Base-by-base conservation (phyloP, 768 basidiomycete species). In the Floccularia luteovirens region DNA sequence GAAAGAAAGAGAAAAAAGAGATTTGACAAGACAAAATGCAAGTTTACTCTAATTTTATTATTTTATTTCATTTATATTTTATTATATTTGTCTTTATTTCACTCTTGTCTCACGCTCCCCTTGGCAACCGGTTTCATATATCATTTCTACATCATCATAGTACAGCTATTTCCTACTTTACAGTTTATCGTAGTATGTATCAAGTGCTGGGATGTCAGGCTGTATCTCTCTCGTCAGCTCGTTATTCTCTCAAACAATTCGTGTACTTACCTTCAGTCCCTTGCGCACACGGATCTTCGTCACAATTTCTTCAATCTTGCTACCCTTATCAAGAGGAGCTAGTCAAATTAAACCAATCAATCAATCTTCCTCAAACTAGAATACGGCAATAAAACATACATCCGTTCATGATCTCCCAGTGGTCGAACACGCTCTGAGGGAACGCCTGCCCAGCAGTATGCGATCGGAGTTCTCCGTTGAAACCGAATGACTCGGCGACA, bases 401-500 rank as follows among this genome's bases (percentile, higher is more conserved):
- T 57, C 89, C 88, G 50, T 61, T 67, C 85, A 91, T 88, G 47
- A 80, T 45, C 55, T 90, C 84, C 87, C 89, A 91, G 62, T 92
- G 90, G 57, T 93, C 92, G 56, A 94, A 86, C 57, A 93, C 92
- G 55, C 69, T 60, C 66, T 97, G 96, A 36, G 96, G 93, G 90
- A 97, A 98, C 48, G 96, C 96, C 71, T 99, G 94, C 38, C 96
- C 96, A 57, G 76, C 79, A 30, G 96, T 98, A 36, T 85, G 82
- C 59, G 80, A 78, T 50, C 94, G 87, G 41, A 99, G 82, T 54
- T 89, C 92, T 52, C 86, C 90, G 65, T 92, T 98, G 85, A 98
- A 98, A 52, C 94, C 93, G 69, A 96, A 94, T 12, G 88, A 91
- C 66, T 90, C 89, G 59, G 72, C 69, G 60, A 91, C 89, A 52